Percentiles rank a stretch among this genome's conserved stretches.
Conservation (phyloP, 2,329 filamentous ascomycete species). For the Colletotrichum simmondsii region DNA sequence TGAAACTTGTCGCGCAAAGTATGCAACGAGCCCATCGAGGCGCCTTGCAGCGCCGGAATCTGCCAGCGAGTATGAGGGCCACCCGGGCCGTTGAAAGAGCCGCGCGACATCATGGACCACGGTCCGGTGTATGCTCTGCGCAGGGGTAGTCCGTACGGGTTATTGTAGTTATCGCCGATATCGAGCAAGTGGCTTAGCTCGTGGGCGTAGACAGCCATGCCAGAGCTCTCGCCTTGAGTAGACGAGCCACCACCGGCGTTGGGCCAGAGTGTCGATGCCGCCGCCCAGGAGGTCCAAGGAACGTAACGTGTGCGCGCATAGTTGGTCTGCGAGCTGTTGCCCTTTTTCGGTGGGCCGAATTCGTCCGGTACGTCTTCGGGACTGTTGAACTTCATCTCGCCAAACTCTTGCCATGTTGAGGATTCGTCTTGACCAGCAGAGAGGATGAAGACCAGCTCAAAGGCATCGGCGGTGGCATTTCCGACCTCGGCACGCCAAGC, state of each 20-base stretch:
- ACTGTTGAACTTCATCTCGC: conserved; percentile 61
- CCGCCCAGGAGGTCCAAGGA: conserved; percentile 63
- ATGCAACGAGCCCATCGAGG: conserved; percentile 61
- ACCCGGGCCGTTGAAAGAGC: conserved; percentile 63
- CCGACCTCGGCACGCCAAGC: conserved; percentile 64
- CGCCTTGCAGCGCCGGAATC: conserved; percentile 59
- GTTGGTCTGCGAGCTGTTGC: conserved; percentile 51
- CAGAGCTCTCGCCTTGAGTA: conserved; percentile 63
- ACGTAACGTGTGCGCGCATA: conserved; percentile 62
- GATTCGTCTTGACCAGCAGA: conserved; percentile 66
- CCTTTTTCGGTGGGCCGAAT: conserved; percentile 57
- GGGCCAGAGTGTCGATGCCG: conserved; percentile 63
- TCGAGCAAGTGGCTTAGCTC: conserved; percentile 62
- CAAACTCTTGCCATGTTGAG: conserved; percentile 67
- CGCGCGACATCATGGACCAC: conserved; percentile 63
- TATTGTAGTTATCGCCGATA: conserved; percentile 67
- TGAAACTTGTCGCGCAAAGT: conserved; percentile 64
- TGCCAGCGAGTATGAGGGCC: conserved; percentile 64
- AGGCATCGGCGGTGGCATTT: conserved; percentile 57
- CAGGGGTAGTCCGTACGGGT: conserved; percentile 57
- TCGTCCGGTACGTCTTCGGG: conserved; percentile 58
- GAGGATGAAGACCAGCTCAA: conserved; percentile 64
- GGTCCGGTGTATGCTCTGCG: conserved; percentile 61
- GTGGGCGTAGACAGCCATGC: conserved; percentile 64
- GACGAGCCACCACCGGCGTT: conserved; percentile 63